These are phyloP conservation scores for Larix sibirica DNA, from an alignment of 83 land plant genomes.

Conservation along the genomic window DNA sequence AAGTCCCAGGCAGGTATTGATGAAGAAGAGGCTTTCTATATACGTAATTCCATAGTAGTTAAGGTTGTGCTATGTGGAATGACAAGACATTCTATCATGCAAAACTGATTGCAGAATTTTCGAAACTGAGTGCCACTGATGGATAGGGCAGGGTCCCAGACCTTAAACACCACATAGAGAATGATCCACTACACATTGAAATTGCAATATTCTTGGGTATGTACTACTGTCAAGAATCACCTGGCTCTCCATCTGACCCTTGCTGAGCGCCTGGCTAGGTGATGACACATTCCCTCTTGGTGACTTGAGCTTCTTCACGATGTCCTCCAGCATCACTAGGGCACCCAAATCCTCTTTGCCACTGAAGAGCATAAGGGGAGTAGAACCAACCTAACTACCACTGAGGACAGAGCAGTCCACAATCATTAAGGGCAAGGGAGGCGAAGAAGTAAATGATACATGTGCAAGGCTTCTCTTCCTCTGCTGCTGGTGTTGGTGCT, in stretches of 20 bases:
- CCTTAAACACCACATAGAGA: neutral
- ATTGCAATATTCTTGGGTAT: too few species aligned
- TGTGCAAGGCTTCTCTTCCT: slow-evolving; percentile 77
- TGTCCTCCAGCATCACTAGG: slow-evolving; percentile 82
- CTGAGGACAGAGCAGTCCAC: too few species aligned
- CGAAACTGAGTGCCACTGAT: too few species aligned
- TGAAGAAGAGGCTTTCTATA: neutral
- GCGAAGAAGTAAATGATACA: slow-evolving; percentile 46
- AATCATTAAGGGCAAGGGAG: slow-evolving; percentile 19
- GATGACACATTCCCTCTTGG: slow-evolving; percentile 43
- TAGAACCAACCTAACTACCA: slow-evolving; percentile 6
- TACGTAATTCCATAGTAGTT: neutral
- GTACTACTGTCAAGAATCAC: too few species aligned
- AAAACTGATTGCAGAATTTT: too few species aligned
- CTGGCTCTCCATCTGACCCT: slow-evolving; percentile 55
- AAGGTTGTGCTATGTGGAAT: neutral
- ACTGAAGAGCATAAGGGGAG: slow-evolving; percentile 44
- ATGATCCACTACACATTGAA: too few species aligned
- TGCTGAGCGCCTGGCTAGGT: slow-evolving; percentile 51
- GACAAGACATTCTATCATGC: too few species aligned
- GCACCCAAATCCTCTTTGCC: slow-evolving; percentile 75
- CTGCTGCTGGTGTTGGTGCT: slow-evolving; percentile 54
- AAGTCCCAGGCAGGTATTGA: too few species aligned
- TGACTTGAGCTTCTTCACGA: slow-evolving; percentile 87
- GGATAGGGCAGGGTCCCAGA: neutral